Percentiles rank a stretch among this genome's conserved stretches.
Conservation (phyloP, 345 rosid species). For the Populus euphratica region DNA sequence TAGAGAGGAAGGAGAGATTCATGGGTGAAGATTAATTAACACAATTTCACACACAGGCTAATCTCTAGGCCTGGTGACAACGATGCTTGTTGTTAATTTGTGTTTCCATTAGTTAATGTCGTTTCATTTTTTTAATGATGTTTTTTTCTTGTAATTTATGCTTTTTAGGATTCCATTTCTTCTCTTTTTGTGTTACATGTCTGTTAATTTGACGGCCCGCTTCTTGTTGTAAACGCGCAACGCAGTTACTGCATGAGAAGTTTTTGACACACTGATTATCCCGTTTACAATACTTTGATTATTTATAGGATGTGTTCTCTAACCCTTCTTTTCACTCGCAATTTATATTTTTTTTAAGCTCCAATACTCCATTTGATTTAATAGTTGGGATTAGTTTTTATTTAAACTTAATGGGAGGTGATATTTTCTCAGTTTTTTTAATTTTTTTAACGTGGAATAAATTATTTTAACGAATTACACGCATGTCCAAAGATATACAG, state of each 20-base stretch:
- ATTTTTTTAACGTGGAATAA: no score
- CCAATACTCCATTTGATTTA: no score
- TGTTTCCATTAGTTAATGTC: background rate
- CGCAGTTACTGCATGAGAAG: background rate
- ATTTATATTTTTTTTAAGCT: no score
- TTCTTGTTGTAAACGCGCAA: background rate
- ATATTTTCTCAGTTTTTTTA: no score
- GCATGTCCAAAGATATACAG: background rate
- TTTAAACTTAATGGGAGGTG: no score
- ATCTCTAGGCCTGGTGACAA: slow-evolving; percentile 17
- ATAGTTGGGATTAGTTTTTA: no score
- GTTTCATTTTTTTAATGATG: background rate
- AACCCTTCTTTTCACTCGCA: no score
- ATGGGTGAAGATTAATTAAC: slow-evolving; percentile 12
- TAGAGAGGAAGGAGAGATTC: background rate
- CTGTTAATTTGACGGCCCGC: background rate
- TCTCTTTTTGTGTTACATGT: no score
- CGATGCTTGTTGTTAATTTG: background rate
- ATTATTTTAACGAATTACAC: no score
- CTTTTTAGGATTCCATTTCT: background rate
- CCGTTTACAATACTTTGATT: background rate
- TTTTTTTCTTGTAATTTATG: background rate
- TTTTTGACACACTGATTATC: background rate
- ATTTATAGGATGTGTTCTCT: no score
- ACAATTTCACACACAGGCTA: slow-evolving; percentile 20